Evolutionary conservation across 2,329 filamentous ascomycete genomes (phyloP), one percentile per base, ranked within the genome.

Genomic region (Fusarium sterilihyphosum): DNA sequence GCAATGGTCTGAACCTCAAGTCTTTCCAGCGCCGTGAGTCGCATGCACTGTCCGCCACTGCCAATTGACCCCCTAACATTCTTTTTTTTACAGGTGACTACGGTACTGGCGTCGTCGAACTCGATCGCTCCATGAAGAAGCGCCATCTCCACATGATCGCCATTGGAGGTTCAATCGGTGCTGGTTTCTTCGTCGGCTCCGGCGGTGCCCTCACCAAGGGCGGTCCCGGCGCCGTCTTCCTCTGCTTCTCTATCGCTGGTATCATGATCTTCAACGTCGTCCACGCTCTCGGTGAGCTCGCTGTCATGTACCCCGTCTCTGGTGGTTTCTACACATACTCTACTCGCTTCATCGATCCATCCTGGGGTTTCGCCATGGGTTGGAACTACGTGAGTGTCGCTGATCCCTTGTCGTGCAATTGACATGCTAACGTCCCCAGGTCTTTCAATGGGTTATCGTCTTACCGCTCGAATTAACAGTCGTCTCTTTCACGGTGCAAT

Each of bases 301-400:
- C 89, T 65, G 87, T 91, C 77, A 86, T 91, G 84, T 91, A 88
- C 71, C 89, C 89, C 22, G 86, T 91, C 78, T 90, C 88, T 77
- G 89, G 89, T 80, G 88, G 88, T 73, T 91, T 91, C 84, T 91
- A 90, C 77, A 88, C 88, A 33, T 91, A 90, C 82, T 88, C 87
- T 35, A 85, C 85, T 64, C 89, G 89, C 60, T 91, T 91, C 78
- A 87, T 91, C 71, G 89, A 90, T 78, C 89, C 89, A 33, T 88
- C 89, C 2, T 91, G 88, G 84, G 87, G 87, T 69, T 88, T 88
- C 58, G 87, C 87, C 70, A 87, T 88, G 83, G 86, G 87, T 44
- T 82, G 80, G 80, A 82, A 82, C 66, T 82, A 82, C 26, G 73
- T 78, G 18, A 54, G 77, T 52, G 7, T 12, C 10, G 5, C 6